phyloP scores from a whole-genome alignment of 2,329 filamentous ascomycete species.

The Trichoderma polysporum region DNA sequence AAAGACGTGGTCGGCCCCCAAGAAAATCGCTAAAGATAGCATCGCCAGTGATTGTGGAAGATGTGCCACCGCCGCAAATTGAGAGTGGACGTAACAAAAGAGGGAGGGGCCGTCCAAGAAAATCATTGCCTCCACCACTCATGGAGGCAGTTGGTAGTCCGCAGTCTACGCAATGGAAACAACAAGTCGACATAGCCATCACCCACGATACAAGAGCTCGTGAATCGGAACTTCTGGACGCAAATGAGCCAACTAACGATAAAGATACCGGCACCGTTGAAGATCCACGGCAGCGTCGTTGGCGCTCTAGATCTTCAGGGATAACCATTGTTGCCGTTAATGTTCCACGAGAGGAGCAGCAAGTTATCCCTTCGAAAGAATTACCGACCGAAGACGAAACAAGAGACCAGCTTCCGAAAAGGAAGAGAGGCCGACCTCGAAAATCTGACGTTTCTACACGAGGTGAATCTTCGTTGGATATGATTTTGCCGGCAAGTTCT shows the following conservation, averaged over 20 bases:
- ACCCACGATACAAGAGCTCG: conserved; percentile 18
- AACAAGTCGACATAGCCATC: neutral
- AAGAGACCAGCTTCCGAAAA: neutral
- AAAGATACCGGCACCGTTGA: neutral
- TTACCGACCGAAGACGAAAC: neutral
- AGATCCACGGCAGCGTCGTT: conserved; percentile 25
- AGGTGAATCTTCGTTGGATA: conserved; percentile 2
- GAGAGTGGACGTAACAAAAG: conserved; percentile 21
- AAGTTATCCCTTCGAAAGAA: conserved; percentile 1
- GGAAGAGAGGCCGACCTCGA: conserved; percentile 28
- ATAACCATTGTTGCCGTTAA: conserved; percentile 29
- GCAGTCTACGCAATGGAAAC: neutral
- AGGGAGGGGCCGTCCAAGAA: conserved; percentile 33
- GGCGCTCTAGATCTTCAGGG: conserved; percentile 28
- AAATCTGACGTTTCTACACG: conserved; percentile 23
- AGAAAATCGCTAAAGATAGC: conserved; percentile 27
- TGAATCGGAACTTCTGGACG: conserved; percentile 25
- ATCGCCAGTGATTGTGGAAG: conserved; percentile 4
- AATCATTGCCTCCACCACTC: conserved; percentile 20
- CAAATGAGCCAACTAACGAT: conserved; percentile 22
- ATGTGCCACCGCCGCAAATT: neutral
- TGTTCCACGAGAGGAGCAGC: conserved; percentile 7
- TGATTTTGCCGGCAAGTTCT: conserved; percentile 24
- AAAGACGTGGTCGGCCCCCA: conserved; percentile 35
- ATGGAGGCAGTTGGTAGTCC: neutral